phyloP scores from a whole-genome alignment of 345 rosid species.

The Citrus hindsii region DNA sequence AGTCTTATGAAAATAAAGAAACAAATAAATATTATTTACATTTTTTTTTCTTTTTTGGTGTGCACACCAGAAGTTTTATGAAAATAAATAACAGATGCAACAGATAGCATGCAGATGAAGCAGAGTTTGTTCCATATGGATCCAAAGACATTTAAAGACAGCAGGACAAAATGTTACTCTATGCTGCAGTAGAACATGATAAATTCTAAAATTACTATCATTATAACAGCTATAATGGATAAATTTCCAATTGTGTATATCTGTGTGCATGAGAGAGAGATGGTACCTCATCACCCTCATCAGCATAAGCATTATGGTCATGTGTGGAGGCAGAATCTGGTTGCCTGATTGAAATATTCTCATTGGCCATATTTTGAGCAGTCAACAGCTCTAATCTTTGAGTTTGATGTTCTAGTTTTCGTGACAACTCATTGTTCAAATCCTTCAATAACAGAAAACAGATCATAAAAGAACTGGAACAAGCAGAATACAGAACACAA shows the following conservation, averaged over 20 bases:
- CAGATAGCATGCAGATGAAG: neutral
- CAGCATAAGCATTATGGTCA: slow-evolving; percentile 72
- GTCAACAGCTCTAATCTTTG: slow-evolving; percentile 93
- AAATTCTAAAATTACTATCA: neutral
- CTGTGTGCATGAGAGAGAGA: neutral
- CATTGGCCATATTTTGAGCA: slow-evolving; percentile 69
- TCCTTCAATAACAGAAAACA: slow-evolving; percentile 47
- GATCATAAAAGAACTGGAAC: neutral
- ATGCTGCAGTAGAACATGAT: neutral
- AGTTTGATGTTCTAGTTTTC: slow-evolving; percentile 87
- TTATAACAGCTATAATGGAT: neutral
- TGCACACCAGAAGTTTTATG: neutral
- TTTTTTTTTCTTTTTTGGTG: too few relatives aligned
- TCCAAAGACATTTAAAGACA: neutral
- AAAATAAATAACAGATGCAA: neutral
- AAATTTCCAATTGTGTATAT: neutral
- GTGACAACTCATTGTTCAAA: slow-evolving; percentile 74
- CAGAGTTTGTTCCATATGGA: neutral
- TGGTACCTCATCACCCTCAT: slow-evolving; percentile 98
- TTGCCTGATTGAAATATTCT: slow-evolving; percentile 44
- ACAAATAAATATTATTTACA: too few relatives aligned
- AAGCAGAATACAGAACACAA: neutral
- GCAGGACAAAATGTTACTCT: neutral
- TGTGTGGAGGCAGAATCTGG: slow-evolving; percentile 42
- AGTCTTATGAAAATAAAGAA: neutral